Conservation (phyloP, 306 rosid species). For the Prunus campanulata region DNA sequence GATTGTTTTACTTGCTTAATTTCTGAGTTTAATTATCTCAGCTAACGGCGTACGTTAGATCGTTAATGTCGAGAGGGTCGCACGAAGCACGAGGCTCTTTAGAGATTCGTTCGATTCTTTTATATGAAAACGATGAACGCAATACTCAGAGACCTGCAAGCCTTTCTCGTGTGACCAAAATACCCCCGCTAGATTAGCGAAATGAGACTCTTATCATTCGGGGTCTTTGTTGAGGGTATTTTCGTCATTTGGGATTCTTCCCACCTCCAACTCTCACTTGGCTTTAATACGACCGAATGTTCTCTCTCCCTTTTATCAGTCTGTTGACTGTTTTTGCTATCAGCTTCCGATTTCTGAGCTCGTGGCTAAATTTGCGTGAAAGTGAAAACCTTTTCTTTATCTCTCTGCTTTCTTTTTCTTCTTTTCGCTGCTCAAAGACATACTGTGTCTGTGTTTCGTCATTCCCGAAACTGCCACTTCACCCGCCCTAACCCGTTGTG, state of each 20-base stretch:
- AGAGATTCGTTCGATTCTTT: slow-evolving; percentile 24
- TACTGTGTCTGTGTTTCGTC: not conserved
- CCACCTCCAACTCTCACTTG: not conserved
- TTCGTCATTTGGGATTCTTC: not conserved
- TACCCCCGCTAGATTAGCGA: not conserved
- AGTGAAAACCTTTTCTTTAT: not conserved
- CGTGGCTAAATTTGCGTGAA: slow-evolving; percentile 5
- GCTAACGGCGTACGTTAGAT: slow-evolving; percentile 21
- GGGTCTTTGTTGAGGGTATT: not conserved
- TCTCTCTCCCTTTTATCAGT: slow-evolving; percentile 7
- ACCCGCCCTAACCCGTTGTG: not conserved
- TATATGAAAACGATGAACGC: slow-evolving; percentile 17
- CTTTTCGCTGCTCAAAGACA: not conserved
- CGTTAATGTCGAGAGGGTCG: not conserved
- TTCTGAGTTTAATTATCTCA: not conserved
- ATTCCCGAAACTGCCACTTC: not conserved
- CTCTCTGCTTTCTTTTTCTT: not conserved
- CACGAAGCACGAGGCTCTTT: slow-evolving; percentile 21
- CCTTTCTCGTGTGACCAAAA: not conserved
- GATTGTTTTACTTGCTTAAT: not conserved
- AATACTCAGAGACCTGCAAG: slow-evolving; percentile 9
- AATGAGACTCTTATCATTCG: not conserved
- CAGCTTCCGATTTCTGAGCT: slow-evolving; percentile 6
- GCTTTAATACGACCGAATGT: slow-evolving; percentile 31
- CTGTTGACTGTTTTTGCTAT: not conserved